phyloP scores from a whole-genome alignment of 805 yeast genomes.

The Yarrowia keelungensis region DNA sequence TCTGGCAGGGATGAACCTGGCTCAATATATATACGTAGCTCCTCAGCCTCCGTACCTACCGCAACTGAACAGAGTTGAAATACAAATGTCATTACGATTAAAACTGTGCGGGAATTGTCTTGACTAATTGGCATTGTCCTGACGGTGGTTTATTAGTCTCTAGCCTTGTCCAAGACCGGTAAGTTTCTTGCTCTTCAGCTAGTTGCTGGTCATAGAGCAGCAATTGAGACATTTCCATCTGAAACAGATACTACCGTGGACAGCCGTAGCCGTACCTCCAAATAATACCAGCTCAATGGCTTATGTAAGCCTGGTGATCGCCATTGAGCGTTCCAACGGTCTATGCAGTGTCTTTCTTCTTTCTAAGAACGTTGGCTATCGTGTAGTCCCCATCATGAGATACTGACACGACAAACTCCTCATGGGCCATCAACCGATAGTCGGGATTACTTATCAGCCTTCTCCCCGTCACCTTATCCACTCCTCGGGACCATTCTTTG shows the following conservation, averaged over 20 bases:
- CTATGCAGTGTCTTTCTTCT: neutral
- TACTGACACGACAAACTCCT: constrained; percentile 60
- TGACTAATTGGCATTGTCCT: neutral
- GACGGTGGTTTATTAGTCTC: neutral
- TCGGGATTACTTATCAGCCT: constrained; percentile 4
- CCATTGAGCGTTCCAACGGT: too few relatives aligned
- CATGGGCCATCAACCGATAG: constrained; percentile 48
- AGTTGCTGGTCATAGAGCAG: neutral
- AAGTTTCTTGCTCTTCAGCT: neutral
- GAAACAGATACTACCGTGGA: neutral
- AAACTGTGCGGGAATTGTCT: constrained; percentile 5
- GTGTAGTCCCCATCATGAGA: constrained; percentile 70
- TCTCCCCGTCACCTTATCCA: constrained; percentile 45
- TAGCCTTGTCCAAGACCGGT: neutral
- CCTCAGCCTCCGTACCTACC: neutral
- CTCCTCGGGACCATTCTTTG: constrained; percentile 61
- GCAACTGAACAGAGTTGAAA: neutral
- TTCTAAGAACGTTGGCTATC: constrained; percentile 57
- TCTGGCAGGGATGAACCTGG: too few relatives aligned
- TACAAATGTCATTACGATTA: neutral
- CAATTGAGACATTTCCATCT: constrained; percentile 6
- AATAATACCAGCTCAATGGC: too few relatives aligned
- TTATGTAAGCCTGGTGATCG: too few relatives aligned
- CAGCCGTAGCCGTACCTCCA: too few relatives aligned
- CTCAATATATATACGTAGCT: too few relatives aligned